Base-by-base conservation (phyloP, 2,329 filamentous ascomycete species). In the Truncatella angustata region DNA sequence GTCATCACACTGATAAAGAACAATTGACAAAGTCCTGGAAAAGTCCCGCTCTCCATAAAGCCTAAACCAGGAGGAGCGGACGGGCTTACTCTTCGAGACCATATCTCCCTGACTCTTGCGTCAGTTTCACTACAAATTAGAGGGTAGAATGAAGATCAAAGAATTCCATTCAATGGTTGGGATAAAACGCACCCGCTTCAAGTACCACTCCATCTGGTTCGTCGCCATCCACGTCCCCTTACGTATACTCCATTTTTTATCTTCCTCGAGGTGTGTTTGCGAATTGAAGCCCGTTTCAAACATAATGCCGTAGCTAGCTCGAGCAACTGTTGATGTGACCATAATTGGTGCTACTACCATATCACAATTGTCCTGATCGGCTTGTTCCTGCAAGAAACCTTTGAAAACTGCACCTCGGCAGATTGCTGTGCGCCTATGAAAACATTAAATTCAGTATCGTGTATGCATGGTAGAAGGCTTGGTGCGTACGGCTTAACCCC, bases 181-280 rank as follows among this genome's bases (percentile, higher is more conserved):
- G n/a, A 21, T 24, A 5, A 26, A 6, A 49, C 45, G 12, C 37
- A 49, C 45, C 21, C 28, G 12, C 12, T 24, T 37, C 5, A 49
- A 35, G 23, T 36, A 49, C 45, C 45, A 49, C n/a, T 7, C 23
- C 32, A 49, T 49, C 12, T 49, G 45, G n/a, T 37, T 49, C 14
- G 9, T 14, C 4, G 32, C 30, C 32, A 35, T 37, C n/a, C 18
- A 37, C n/a, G 3, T 6, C 3, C 18, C 11, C 6, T 50, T 24
- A 1, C 9, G 1, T 5, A 20, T 5, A 24, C 32, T 4, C 48
- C 48, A 50, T 3, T 7, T 5, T 21, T n/a, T 35, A 9, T 43
- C 24, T 9, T 40, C 37, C 18, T 26, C 2, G 1, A 12, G 7
- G 20, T 50, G 48, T 9, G 4, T 35, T 14, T 11, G 3, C n/a